Evolutionary conservation across 345 rosid species (phyloP), one percentile per base, ranked within the genome.

Genomic region (Kandelia obovata): DNA sequence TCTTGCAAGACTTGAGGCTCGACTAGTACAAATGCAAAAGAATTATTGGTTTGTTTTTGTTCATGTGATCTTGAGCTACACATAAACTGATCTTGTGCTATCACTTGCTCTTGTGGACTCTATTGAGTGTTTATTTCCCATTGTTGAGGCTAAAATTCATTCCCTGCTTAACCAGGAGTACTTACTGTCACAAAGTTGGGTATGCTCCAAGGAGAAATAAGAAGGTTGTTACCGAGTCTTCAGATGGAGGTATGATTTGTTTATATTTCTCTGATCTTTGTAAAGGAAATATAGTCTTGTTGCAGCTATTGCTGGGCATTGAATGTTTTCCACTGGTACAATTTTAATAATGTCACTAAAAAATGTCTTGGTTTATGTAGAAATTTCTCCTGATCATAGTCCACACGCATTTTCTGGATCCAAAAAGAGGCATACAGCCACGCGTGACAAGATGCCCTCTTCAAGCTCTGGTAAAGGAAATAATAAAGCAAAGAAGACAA

Each of bases 1-100:
- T 77, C 91, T 93, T 77, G 83, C 97, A 51, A 88, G 92, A 78
- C 92, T 93, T 26, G 97, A 91, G 82, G 59, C 83, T 52, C 83
- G 88, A 51, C 85, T 93, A 63, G 49, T 85, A 69, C 92, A 93
- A 65, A 88, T 91, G 92, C 96, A 93, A 77, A 93, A 93, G 76
- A 69, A 21, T 65, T 93, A 88, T 79, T 93, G 98, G 98, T 93
- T 71, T 66, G 86, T 64, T 66, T 51, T 65, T 55, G 17, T 31
- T 78, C 31, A 27, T 60, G 64, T 25, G 20, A 32, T 21, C 15
- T 34, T 62, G 28, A 4, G 23, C 59, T 25, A 21, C 2, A 1
- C 15, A 43, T 13, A 17, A 15, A 3, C 5, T 3, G 17, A 43
- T 15, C 17, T 43, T 13, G 17, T 43, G 49, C 49, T 56, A 30